Evolutionary conservation across 169 alveolate species (phyloP).

Genomic region (Eimeria zaria): DNA sequence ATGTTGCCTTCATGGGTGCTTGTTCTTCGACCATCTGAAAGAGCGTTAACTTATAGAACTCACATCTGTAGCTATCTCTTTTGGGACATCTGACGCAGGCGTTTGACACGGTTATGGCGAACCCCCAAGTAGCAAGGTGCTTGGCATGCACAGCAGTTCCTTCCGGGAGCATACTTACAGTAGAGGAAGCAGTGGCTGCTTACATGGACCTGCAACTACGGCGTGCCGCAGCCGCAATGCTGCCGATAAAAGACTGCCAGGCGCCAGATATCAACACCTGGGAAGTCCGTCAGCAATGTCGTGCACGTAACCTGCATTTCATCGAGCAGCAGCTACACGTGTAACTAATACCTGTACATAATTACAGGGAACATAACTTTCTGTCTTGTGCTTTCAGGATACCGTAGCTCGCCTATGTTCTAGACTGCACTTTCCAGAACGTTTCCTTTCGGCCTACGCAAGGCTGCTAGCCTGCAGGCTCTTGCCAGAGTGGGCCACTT

Average conservation of each 20-base stretch:
- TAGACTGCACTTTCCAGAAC: constrained; percentile 48
- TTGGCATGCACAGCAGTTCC: constrained; percentile 37
- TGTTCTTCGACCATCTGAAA: not conserved
- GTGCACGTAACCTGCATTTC: not conserved
- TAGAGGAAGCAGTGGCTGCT: constrained; percentile 67
- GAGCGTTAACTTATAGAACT: not conserved
- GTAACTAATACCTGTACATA: not conserved
- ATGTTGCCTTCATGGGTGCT: no score
- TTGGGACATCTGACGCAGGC: constrained; percentile 18
- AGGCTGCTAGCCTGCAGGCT: constrained; percentile 59
- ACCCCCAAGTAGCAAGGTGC: constrained; percentile 42
- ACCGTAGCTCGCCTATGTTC: constrained; percentile 52
- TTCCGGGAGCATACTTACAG: constrained; percentile 19
- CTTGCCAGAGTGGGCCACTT: constrained; percentile 57
- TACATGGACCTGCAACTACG: constrained; percentile 66
- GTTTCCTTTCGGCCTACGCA: constrained; percentile 63
- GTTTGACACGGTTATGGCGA: constrained; percentile 44
- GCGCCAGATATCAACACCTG: constrained; percentile 8
- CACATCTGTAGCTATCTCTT: not conserved
- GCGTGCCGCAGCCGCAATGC: constrained; percentile 50
- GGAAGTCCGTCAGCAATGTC: constrained; percentile 30
- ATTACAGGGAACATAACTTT: not conserved
- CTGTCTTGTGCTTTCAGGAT: constrained; percentile 27
- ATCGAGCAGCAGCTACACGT: not conserved
- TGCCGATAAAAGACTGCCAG: not conserved